These are phyloP conservation scores for Ganoderma multipileum DNA, from an alignment of 1,284 basidiomycete species.

Conservation along the genomic window DNA sequence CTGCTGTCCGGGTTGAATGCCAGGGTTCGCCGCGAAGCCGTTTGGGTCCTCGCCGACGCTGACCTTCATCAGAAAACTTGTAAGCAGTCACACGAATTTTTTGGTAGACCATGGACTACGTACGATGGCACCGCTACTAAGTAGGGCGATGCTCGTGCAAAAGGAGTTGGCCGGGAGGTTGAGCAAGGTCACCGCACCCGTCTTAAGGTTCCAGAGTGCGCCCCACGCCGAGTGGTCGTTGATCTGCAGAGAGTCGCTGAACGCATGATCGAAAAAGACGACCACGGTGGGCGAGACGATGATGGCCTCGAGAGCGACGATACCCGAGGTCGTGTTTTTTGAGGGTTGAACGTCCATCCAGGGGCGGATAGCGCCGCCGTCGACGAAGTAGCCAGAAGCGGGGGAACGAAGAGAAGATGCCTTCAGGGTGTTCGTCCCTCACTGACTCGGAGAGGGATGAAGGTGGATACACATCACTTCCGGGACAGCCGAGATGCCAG, in stretches of 20 bases:
- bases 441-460: too few relatives aligned
- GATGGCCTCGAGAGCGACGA: constrained; percentile 53
- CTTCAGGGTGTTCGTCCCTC: too few relatives aligned
- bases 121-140: constrained; percentile 56
- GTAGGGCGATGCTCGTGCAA: constrained; percentile 40
- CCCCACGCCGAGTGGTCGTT: constrained; percentile 17
- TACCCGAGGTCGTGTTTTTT: constrained; percentile 47
- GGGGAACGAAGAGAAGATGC: not conserved
- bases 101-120: not conserved
- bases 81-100: not conserved
- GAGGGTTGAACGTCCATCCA: constrained; percentile 14
- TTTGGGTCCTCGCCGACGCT: constrained; percentile 51
- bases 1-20: constrained; percentile 35
- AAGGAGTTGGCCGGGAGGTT: constrained; percentile 15
- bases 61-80: constrained; percentile 37
- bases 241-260: too few relatives aligned
- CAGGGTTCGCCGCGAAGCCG: constrained; percentile 44
- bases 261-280: constrained; percentile 47
- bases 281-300: constrained; percentile 51
- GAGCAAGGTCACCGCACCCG: too few relatives aligned
- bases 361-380: constrained; percentile 13
- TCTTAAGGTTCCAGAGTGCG: too few relatives aligned
- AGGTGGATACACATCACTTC: too few relatives aligned
- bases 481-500: too few relatives aligned
- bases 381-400: not conserved